phyloP scores from a whole-genome alignment of 2,329 filamentous ascomycete genomes.

The Pyrenophora teres region DNA sequence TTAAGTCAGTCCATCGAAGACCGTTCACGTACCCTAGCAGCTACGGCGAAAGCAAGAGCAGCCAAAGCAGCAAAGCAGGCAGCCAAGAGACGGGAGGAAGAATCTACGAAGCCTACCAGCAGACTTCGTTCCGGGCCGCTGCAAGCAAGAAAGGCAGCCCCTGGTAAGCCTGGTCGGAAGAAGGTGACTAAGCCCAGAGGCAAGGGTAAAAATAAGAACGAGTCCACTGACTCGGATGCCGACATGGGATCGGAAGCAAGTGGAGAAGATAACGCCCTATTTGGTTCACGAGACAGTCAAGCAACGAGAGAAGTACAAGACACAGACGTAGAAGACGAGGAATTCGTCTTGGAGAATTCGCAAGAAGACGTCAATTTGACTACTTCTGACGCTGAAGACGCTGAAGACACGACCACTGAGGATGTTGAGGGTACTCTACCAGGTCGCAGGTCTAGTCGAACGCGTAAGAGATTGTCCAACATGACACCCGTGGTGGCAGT shows the following conservation, averaged over 20 bases:
- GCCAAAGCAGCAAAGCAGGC: constrained; percentile 18
- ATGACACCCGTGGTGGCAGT: constrained; percentile 6
- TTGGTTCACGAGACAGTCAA: constrained; percentile 4
- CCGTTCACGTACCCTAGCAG: constrained; percentile 3
- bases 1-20: neutral
- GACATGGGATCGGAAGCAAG: neutral
- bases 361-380: neutral
- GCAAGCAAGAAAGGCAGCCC: constrained; percentile 17
- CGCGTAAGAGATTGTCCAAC: neutral
- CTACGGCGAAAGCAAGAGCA: constrained; percentile 19
- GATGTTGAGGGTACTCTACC: neutral
- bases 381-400: neutral
- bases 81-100: constrained; percentile 9
- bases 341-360: constrained; percentile 4
- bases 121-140: neutral
- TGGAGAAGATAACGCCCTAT: neutral
- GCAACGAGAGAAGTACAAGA: constrained; percentile 13
- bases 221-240: constrained; percentile 5
- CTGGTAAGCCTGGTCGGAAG: neutral
- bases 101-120: neutral
- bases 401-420: neutral
- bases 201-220: neutral
- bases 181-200: neutral
- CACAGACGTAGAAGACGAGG: constrained; percentile 17
- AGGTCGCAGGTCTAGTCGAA: constrained; percentile 1